phyloP scores from a whole-genome alignment of 2,329 filamentous ascomycete species.

The Aphanoascus verrucosus region DNA sequence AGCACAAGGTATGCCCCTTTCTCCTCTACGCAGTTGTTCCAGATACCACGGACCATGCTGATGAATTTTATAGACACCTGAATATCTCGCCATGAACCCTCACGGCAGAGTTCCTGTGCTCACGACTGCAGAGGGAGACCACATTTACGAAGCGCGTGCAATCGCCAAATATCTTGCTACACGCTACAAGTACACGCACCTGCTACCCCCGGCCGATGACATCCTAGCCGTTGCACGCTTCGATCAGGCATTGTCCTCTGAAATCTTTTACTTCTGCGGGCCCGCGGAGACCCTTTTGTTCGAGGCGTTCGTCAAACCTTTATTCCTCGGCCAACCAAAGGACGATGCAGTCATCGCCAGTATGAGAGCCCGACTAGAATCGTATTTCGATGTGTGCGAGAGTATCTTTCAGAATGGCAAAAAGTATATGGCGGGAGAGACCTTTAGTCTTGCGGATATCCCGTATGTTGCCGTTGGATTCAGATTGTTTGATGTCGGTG shows the following conservation, averaged over 20 bases:
- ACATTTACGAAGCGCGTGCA: constrained; percentile 39
- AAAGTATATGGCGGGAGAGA: constrained; percentile 38
- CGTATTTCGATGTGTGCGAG: constrained; percentile 34
- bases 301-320: constrained; percentile 38
- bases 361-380: constrained; percentile 30
- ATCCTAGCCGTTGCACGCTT: constrained; percentile 35
- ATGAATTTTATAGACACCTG: constrained; percentile 18
- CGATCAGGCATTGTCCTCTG: constrained; percentile 35
- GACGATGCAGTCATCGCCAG: constrained; percentile 34
- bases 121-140: constrained; percentile 34
- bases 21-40: neutral
- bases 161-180: constrained; percentile 40
- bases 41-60: neutral
- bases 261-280: constrained; percentile 38
- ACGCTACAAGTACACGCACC: constrained; percentile 37
- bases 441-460: constrained; percentile 39
- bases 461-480: constrained; percentile 40
- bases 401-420: constrained; percentile 16
- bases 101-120: constrained; percentile 37
- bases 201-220: constrained; percentile 33
- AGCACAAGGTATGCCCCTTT: constrained; percentile 33
- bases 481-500: constrained; percentile 35
- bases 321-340: constrained; percentile 33
- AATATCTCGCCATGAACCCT: constrained; percentile 25
- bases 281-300: constrained; percentile 36